A percentile compares a stretch with the other conserved stretches of the same genome.
phyloP scores from a whole-genome alignment of 139 green algal genomes.

The Gonium pectorale region DNA sequence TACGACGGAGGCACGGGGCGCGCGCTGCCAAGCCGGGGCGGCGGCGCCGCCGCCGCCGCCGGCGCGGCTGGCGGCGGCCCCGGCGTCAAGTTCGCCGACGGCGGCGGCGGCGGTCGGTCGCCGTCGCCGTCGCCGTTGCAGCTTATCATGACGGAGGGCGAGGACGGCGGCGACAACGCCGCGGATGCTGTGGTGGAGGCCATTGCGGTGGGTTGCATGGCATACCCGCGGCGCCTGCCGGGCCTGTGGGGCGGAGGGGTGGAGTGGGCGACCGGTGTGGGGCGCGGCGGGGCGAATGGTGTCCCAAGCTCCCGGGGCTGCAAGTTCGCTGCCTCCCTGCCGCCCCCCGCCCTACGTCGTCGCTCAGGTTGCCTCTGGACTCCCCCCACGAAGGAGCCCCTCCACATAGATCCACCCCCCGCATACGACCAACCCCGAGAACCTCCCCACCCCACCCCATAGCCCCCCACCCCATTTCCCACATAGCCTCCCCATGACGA shows the following conservation, averaged over 20 bases:
- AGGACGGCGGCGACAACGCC: too few relatives aligned
- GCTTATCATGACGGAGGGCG: background rate
- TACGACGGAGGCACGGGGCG: background rate
- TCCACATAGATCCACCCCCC: too few relatives aligned
- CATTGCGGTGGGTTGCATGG: background rate
- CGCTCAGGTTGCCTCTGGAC: background rate
- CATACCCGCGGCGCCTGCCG: background rate
- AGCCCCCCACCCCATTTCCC: too few relatives aligned
- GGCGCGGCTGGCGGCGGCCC: background rate
- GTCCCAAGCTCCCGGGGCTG: background rate
- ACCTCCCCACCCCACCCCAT: too few relatives aligned
- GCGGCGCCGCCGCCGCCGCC: background rate
- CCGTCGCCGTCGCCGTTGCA: background rate
- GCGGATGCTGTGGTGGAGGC: slow-evolving; percentile 13
- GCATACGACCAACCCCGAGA: too few relatives aligned
- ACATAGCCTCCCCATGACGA: too few relatives aligned
- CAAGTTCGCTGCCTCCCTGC: background rate
- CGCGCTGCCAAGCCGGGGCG: background rate
- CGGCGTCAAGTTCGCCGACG: background rate
- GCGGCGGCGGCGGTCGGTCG: background rate
- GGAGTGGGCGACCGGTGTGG: background rate
- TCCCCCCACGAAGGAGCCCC: background rate
- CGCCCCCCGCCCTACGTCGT: background rate
- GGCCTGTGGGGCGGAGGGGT: background rate
- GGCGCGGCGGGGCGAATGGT: background rate